These are phyloP conservation scores for Alternaria alternata DNA, from an alignment of 2,329 filamentous ascomycete genomes.

Conservation along the genomic window DNA sequence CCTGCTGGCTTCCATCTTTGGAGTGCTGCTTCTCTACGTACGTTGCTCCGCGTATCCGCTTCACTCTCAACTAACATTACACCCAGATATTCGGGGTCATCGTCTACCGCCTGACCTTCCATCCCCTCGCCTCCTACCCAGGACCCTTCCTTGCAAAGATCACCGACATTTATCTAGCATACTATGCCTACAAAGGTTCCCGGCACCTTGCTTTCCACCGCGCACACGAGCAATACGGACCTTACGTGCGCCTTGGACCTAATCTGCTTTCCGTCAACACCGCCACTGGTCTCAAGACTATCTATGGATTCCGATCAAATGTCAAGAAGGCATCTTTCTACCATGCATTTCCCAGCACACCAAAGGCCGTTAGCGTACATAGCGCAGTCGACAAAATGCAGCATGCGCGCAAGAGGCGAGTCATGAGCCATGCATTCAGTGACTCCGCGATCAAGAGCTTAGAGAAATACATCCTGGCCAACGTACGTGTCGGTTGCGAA, in stretches of 20 bases:
- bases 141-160: conserved; percentile 52
- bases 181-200: conserved; percentile 77
- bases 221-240: conserved; percentile 74
- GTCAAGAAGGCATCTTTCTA: conserved; percentile 61
- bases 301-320: conserved; percentile 59
- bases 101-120: conserved; percentile 53
- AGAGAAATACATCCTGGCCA: conserved; percentile 56
- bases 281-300: conserved; percentile 59
- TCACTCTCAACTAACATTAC: conserved; percentile 11
- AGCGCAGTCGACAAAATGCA: conserved; percentile 55
- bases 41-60: neutral
- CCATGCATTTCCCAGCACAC: conserved; percentile 55
- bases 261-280: conserved; percentile 82
- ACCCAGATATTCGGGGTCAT: conserved; percentile 36
- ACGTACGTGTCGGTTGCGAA: conserved; percentile 53
- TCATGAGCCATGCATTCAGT: conserved; percentile 58
- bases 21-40: conserved; percentile 38
- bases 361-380: conserved; percentile 55
- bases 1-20: conserved; percentile 36
- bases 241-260: conserved; percentile 78
- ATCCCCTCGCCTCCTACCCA: conserved; percentile 55
- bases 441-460: conserved; percentile 56
- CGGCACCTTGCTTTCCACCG: conserved; percentile 76
- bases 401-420: conserved; percentile 58
- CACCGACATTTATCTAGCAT: conserved; percentile 55